Percentiles rank a stretch among this genome's conserved stretches.
Conservation (phyloP, 2,329 filamentous ascomycete genomes). For the Pyricularia grisea region DNA sequence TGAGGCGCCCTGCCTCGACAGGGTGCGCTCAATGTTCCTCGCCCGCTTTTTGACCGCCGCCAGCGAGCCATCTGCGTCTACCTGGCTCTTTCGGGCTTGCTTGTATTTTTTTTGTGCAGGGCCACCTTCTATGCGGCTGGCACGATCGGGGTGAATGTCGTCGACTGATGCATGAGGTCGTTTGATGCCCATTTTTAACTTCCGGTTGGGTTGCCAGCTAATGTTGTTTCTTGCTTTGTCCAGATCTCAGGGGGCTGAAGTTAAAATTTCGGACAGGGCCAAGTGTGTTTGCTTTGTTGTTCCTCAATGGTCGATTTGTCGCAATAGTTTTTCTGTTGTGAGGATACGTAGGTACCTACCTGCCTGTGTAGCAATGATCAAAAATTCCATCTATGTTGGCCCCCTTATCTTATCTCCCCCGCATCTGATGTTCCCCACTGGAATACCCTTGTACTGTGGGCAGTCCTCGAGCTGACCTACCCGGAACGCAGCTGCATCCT, state of each 20-base stretch:
- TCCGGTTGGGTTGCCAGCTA: neutral
- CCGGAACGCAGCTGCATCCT: neutral
- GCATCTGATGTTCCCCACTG: neutral
- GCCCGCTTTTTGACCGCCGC: conserved; percentile 24
- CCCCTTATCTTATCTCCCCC: neutral
- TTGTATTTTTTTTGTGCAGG: conserved; percentile 23
- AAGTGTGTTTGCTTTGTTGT: neutral
- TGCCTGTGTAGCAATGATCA: neutral
- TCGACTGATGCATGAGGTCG: neutral
- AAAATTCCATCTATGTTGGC: neutral
- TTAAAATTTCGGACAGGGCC: neutral
- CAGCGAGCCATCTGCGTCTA: neutral
- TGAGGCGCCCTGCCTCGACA: conserved; percentile 41
- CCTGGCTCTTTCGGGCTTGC: conserved; percentile 12
- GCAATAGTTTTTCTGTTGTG: neutral
- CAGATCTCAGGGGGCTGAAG: no score
- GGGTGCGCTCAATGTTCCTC: conserved; percentile 57
- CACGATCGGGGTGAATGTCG: neutral
- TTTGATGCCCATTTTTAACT: conserved; percentile 1
- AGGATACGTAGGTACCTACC: no score
- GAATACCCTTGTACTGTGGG: neutral
- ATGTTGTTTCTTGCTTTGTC: neutral
- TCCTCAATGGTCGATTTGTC: neutral
- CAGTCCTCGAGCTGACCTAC: neutral
- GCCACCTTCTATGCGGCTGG: neutral